A percentile compares a stretch with the other conserved stretches of the same genome.
These are phyloP conservation scores for Fusarium sacchari DNA, from an alignment of 2,329 filamentous ascomycete species.

Conservation along the genomic window DNA sequence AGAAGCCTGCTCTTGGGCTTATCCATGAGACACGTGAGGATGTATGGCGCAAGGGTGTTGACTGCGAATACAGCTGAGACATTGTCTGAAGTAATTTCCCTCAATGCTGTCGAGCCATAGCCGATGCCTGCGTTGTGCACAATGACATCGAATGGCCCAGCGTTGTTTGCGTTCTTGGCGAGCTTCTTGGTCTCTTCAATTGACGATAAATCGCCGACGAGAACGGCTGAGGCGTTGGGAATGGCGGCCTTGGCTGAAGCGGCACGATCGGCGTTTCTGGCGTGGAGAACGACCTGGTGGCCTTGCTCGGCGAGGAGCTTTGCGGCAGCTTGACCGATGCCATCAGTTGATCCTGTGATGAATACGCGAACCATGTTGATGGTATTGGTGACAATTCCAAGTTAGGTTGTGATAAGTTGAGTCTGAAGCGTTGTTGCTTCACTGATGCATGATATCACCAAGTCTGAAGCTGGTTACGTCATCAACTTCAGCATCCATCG, in stretches of 20 bases:
- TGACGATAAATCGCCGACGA: constrained; percentile 23
- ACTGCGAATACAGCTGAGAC: constrained; percentile 34
- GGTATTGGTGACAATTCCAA: rapidly evolving
- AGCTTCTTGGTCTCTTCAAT: constrained; percentile 32
- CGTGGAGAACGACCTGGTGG: constrained; percentile 33
- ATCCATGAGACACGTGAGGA: constrained; percentile 31
- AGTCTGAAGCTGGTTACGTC: constrained; percentile 6
- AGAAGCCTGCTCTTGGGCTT: constrained; percentile 9
- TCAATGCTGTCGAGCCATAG: constrained; percentile 21
- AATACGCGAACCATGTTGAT: constrained; percentile 34
- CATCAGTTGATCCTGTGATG: constrained; percentile 36
- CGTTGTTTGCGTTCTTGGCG: constrained; percentile 24
- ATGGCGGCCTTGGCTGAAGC: constrained; percentile 19
- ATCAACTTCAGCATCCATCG: neutral
- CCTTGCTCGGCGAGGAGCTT: constrained; percentile 31
- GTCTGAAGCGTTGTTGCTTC: neutral
- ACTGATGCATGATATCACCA: constrained; percentile 11
- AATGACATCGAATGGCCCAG: constrained; percentile 29
- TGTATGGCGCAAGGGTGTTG: constrained; percentile 33
- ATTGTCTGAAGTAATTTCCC: constrained; percentile 16
- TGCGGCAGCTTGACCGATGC: constrained; percentile 32
- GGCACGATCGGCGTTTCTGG: constrained; percentile 33
- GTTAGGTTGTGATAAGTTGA: rapidly evolving
- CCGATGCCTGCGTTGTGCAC: constrained; percentile 37
- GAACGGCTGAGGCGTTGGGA: constrained; percentile 22